A percentile compares a stretch with the other conserved stretches of the same genome.
Conservation (phyloP, 352 stramenopile species). For the Pythium pyrilobum region DNA sequence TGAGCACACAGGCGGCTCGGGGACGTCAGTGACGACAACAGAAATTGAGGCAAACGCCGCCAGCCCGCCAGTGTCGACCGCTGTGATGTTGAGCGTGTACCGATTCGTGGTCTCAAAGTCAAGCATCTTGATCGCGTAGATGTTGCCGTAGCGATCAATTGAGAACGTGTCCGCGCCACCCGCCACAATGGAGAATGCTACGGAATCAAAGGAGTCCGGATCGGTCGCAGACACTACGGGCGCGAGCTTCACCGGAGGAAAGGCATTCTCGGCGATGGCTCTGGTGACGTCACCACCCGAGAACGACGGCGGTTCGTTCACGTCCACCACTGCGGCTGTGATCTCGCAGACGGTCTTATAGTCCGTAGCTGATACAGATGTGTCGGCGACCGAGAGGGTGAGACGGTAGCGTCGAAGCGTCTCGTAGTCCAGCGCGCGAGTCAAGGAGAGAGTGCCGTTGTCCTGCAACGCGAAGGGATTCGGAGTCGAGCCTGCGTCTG, state of each 20-base stretch:
- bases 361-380: constrained; percentile 1
- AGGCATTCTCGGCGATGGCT: constrained; percentile 33
- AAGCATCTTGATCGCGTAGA: constrained; percentile 29
- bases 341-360: constrained; percentile 29
- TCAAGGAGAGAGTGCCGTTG: constrained; percentile 20
- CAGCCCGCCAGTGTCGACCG: constrained; percentile 33
- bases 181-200: constrained; percentile 31
- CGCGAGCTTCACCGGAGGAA: constrained; percentile 26
- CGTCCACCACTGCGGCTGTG: constrained; percentile 34
- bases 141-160: constrained; percentile 34
- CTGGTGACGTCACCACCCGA: constrained; percentile 16
- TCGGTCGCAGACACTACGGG: constrained; percentile 27
- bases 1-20: constrained; percentile 35
- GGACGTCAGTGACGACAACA: constrained; percentile 31
- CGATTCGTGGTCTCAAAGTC: constrained; percentile 33
- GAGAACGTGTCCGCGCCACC: constrained; percentile 30
- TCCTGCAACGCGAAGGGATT: constrained; percentile 18
- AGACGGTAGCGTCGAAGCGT: constrained; percentile 16
- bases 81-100: constrained; percentile 39
- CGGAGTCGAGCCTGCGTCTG: neutral
- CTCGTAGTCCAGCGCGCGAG: constrained; percentile 26
- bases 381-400: constrained; percentile 25
- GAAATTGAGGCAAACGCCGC: constrained; percentile 19
- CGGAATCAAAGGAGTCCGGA: constrained; percentile 42
- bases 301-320: constrained; percentile 46